phyloP scores from a whole-genome alignment of 2,329 filamentous ascomycete species.

The Aureobasidium subglaciale region DNA sequence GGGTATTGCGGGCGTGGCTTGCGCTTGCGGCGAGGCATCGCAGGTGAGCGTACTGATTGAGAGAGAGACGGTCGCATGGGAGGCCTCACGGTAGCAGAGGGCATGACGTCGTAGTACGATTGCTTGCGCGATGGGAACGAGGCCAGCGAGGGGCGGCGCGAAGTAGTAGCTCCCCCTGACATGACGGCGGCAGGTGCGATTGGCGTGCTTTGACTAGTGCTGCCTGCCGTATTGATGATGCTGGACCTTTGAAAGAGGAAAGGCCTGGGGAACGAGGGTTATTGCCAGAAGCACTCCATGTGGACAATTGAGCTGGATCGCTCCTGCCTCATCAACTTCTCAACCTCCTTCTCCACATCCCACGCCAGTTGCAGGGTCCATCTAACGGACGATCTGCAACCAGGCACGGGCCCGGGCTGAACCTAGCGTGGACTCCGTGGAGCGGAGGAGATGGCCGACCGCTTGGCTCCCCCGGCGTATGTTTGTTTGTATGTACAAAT shows the following conservation, averaged over 20 bases:
- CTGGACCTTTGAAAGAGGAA: neutral
- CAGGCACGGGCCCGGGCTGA: neutral
- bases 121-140: constrained; percentile 34
- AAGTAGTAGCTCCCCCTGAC: constrained; percentile 15
- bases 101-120: constrained; percentile 13
- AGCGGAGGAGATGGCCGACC: neutral
- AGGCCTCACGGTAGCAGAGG: constrained; percentile 1
- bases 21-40: constrained; percentile 17
- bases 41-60: neutral
- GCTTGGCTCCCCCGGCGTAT: neutral
- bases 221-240: constrained; percentile 15
- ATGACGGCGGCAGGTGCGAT: constrained; percentile 4
- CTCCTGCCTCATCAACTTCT: neutral
- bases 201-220: constrained; percentile 10
- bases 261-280: neutral
- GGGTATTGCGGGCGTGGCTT: constrained; percentile 44
- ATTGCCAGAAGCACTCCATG: neutral
- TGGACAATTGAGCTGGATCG: neutral
- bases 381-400: neutral
- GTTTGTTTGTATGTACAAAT: constrained; percentile 3
- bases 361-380: constrained; percentile 3
- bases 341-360: neutral
- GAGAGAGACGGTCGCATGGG: constrained; percentile 1
- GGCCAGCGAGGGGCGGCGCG: constrained; percentile 35
- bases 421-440: neutral